These are phyloP conservation scores for Leishmania braziliensis DNA, from an alignment of 208 protist genomes.

Conservation along the genomic window DNA sequence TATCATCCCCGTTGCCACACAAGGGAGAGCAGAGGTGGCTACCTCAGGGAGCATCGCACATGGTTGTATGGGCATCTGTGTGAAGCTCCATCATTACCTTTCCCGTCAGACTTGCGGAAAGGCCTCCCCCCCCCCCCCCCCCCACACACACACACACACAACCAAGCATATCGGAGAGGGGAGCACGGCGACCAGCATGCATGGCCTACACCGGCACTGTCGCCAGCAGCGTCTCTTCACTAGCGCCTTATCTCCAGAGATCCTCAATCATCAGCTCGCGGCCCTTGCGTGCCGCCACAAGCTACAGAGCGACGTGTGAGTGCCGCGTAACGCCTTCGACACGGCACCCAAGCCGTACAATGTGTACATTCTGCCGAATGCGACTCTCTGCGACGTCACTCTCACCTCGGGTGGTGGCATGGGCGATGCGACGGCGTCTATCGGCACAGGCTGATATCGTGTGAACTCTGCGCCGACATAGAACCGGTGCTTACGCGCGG, in stretches of 20 bases:
- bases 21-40: not conserved
- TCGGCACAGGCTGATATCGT: conserved; percentile 51
- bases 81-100: not conserved
- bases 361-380: conserved; percentile 59
- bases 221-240: conserved; percentile 75
- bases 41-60: not conserved
- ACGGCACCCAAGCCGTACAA: conserved; percentile 33
- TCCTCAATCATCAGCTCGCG: conserved; percentile 54
- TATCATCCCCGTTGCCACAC: not conserved
- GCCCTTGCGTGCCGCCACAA: conserved; percentile 57
- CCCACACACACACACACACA: not conserved
- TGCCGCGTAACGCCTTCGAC: conserved; percentile 57
- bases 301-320: conserved; percentile 71
- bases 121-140: no score
- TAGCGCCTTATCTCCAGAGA: conserved; percentile 70
- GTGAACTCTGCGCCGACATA: conserved; percentile 83
- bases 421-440: conserved; percentile 16
- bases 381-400: conserved; percentile 64
- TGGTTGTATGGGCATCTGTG: not conserved
- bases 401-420: conserved; percentile 31
- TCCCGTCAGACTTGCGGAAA: not conserved
- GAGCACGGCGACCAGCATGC: not conserved
- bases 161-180: not conserved
- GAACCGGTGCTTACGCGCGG: conserved; percentile 54
- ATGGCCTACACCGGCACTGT: not conserved